phyloP scores from a whole-genome alignment of 2,329 filamentous ascomycete genomes.

The Microsporum canis region DNA sequence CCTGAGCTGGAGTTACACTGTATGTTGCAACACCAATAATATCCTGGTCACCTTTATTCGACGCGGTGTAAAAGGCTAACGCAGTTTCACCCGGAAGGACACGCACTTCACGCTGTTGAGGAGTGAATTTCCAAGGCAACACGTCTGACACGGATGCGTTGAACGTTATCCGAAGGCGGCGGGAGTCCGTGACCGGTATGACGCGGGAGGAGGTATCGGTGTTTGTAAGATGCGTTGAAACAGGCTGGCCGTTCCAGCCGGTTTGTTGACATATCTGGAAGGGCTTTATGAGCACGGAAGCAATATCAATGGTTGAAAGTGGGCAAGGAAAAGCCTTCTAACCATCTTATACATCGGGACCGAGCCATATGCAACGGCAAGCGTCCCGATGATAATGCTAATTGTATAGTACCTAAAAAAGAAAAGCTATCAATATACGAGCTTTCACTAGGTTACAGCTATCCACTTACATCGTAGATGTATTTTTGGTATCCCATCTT shows the following conservation, averaged over 20 bases:
- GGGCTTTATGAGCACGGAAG: background rate
- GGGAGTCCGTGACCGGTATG: constrained; percentile 65
- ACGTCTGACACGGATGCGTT: constrained; percentile 91
- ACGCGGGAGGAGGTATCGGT: constrained; percentile 65
- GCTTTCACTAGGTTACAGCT: background rate
- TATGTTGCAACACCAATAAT: constrained; percentile 98
- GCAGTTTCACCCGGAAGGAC: constrained; percentile 94
- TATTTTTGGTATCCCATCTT: constrained; percentile 39
- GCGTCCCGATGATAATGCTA: constrained; percentile 51
- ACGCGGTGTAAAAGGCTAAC: constrained; percentile 93
- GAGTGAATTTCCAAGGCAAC: constrained; percentile 92
- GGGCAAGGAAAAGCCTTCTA: constrained; percentile 8
- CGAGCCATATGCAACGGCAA: constrained; percentile 53
- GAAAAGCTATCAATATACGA: constrained; percentile 2
- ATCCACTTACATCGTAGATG: constrained; percentile 42
- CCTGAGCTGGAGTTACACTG: constrained; percentile 89
- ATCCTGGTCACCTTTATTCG: constrained; percentile 77
- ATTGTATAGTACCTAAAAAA: constrained; percentile 49
- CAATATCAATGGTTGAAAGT: background rate
- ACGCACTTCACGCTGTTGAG: constrained; percentile 91
- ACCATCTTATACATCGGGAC: constrained; percentile 60
- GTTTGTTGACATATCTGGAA: constrained; percentile 41
- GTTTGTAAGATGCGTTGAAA: constrained; percentile 61
- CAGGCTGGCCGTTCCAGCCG: constrained; percentile 82
- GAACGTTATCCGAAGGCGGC: constrained; percentile 89